Percentiles rank a stretch among this genome's conserved stretches.
Conservation (phyloP, 352 stramenopile genomes). For the Phytophthora hybrid region DNA sequence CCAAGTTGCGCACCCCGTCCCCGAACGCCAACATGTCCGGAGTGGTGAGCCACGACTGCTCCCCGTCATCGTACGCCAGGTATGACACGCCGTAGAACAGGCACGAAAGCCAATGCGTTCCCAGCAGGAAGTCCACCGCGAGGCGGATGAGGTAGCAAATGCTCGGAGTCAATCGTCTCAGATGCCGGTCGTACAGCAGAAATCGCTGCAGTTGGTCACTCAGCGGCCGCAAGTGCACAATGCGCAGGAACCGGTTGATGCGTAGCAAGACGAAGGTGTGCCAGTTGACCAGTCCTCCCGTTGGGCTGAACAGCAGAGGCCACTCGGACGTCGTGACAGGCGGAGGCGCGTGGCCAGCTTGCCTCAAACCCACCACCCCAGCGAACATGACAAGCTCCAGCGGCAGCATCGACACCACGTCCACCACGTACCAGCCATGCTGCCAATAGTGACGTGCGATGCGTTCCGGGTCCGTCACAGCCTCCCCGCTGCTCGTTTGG, state of each 20-base stretch:
- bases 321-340: conserved; percentile 33
- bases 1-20: conserved; percentile 31
- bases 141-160: conserved; percentile 57
- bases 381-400: conserved; percentile 55
- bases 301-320: conserved; percentile 22
- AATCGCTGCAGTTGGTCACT: conserved; percentile 58
- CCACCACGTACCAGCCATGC: conserved; percentile 55
- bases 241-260: conserved; percentile 61
- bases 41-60: conserved; percentile 62
- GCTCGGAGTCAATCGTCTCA: conserved; percentile 33
- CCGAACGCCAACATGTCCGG: conserved; percentile 67
- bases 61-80: conserved; percentile 44
- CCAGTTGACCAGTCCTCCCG: conserved; percentile 50
- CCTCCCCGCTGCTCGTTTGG: conserved; percentile 46
- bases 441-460: conserved; percentile 61
- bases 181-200: conserved; percentile 57
- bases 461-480: conserved; percentile 44
- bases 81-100: conserved; percentile 67
- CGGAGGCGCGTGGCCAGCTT: conserved; percentile 26
- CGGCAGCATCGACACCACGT: conserved; percentile 57
- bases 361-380: conserved; percentile 25
- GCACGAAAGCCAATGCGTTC: conserved; percentile 66
- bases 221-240: conserved; percentile 56
- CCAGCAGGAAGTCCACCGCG: conserved; percentile 56
- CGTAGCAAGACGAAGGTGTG: conserved; percentile 56